Base-by-base conservation (phyloP, 352 stramenopile species). In the Albugo candida region DNA sequence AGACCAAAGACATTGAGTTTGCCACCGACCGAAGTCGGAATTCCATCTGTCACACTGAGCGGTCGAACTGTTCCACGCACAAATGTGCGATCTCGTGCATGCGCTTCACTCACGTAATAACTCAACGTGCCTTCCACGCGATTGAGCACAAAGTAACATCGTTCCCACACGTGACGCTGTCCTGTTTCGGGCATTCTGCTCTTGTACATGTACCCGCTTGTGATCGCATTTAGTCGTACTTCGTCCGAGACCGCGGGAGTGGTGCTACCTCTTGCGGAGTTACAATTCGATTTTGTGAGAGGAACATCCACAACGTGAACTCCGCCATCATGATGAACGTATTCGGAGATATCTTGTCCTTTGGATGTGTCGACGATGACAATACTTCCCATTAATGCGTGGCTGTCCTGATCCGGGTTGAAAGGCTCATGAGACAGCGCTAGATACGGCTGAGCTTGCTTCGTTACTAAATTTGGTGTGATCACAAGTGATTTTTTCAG, bases 201-300 rank as follows among this genome's bases (percentile, higher is more conserved):
- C 54, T 86, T 85, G 61, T 86, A 91, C 74, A 91, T 84, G 64
- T 91, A 91, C 5, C 78, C 78, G n/a, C 64, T 64, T 18, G 74
- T 87, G 36, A 86, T 48, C 14, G 82, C 69, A 44, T 86, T 84
- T 53, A 67, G 62, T 5, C 52, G 41, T 47, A 52, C 36, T 49
- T 61, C 21, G 35, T 50, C 40, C 3, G 44, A 34, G 21, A 63
- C 57, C 0, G 55, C 43, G 0, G 73, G 58, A 31, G 24, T 8
- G 8, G 24, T 10, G 24, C 3, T 10, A 8, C 24, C 24, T 31
- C 24, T 31, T 31, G 3, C 24, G 8, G 24, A 31, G 8, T 31
- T 31, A 8, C 24, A 31, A 24, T 43, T 19, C 8, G 38, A 24
- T 43, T 24, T 19, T 43, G 38, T 24, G 20, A 24, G 3, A 3